Evolutionary conservation across 2,329 filamentous ascomycete genomes (phyloP).

Genomic region (Incumbomyces delicatus): DNA sequence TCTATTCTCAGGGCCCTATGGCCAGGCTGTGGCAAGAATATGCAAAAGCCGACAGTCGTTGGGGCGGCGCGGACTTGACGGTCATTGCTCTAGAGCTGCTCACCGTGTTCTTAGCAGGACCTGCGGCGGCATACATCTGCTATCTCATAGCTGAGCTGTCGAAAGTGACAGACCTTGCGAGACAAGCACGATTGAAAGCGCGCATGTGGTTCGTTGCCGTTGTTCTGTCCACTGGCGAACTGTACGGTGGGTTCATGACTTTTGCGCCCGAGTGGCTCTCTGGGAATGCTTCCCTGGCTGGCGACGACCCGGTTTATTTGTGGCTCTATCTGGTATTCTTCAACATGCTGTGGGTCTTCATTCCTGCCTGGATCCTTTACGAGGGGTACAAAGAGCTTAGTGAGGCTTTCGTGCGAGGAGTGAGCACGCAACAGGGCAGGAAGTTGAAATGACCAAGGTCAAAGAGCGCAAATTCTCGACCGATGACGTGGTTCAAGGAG

Average conservation of each 20-base stretch:
- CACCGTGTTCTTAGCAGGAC: slow-evolving; percentile 51
- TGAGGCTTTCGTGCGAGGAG: slow-evolving; percentile 2
- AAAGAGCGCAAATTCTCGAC: slow-evolving; percentile 21
- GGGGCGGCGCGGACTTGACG: slow-evolving; percentile 49
- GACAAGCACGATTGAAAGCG: slow-evolving; percentile 20
- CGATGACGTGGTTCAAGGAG: too few relatives aligned
- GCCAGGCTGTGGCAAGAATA: slow-evolving; percentile 56
- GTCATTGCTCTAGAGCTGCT: slow-evolving; percentile 52
- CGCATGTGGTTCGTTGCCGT: slow-evolving; percentile 48
- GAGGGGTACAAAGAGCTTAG: slow-evolving; percentile 2
- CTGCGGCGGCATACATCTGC: slow-evolving; percentile 49
- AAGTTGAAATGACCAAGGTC: neutral
- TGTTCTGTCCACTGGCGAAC: slow-evolving; percentile 51
- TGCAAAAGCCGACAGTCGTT: slow-evolving; percentile 53
- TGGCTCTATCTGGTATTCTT: slow-evolving; percentile 57
- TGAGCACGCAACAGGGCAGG: slow-evolving; percentile 4
- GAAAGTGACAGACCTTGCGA: slow-evolving; percentile 20
- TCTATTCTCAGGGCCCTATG: slow-evolving; percentile 45
- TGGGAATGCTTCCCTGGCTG: slow-evolving; percentile 48
- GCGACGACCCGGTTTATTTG: slow-evolving; percentile 50
- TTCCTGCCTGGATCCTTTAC: slow-evolving; percentile 7
- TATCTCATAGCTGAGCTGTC: slow-evolving; percentile 38
- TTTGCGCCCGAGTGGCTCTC: slow-evolving; percentile 57
- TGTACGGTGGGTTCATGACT: slow-evolving; percentile 57
- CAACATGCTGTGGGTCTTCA: slow-evolving; percentile 39